phyloP scores from a whole-genome alignment of 2,329 filamentous ascomycete species.

The Alternaria rosae region DNA sequence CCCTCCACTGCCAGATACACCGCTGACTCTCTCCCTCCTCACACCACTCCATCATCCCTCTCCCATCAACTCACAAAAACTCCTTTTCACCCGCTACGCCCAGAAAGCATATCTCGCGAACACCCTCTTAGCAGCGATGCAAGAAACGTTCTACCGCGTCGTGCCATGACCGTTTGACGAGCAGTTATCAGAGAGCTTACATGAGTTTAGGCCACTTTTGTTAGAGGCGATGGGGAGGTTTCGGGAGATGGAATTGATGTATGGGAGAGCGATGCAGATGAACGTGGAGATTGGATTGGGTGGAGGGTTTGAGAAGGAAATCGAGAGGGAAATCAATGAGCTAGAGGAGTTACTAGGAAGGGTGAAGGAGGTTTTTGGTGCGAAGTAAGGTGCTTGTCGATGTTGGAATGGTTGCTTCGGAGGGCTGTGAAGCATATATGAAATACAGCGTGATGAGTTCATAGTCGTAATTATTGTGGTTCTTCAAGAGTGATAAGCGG shows the following conservation, averaged over 20 bases:
- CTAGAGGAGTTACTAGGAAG: neutral
- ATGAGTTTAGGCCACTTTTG: neutral
- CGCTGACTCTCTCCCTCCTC: neutral
- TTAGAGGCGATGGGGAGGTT: rapidly evolving
- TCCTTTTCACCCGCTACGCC: neutral
- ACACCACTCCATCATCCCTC: neutral
- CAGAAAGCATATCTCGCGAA: neutral
- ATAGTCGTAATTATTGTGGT: too few species aligned
- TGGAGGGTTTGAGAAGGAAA: neutral
- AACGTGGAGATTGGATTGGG: neutral
- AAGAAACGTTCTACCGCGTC: neutral
- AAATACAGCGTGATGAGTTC: too few species aligned
- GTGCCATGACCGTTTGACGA: neutral
- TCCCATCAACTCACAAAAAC: neutral
- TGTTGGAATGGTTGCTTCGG: too few species aligned
- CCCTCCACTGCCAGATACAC: neutral
- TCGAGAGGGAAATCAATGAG: neutral
- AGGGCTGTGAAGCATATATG: too few species aligned
- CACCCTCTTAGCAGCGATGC: neutral
- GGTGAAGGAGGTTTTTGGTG: neutral
- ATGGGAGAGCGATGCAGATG: neutral
- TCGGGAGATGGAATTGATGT: neutral
- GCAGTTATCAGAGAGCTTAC: neutral
- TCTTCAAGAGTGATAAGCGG: too few species aligned
- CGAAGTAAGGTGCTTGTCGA: neutral